These are phyloP conservation scores for Neurospora hispaniola DNA, from an alignment of 495 filamentous ascomycete species.

Conservation along the genomic window DNA sequence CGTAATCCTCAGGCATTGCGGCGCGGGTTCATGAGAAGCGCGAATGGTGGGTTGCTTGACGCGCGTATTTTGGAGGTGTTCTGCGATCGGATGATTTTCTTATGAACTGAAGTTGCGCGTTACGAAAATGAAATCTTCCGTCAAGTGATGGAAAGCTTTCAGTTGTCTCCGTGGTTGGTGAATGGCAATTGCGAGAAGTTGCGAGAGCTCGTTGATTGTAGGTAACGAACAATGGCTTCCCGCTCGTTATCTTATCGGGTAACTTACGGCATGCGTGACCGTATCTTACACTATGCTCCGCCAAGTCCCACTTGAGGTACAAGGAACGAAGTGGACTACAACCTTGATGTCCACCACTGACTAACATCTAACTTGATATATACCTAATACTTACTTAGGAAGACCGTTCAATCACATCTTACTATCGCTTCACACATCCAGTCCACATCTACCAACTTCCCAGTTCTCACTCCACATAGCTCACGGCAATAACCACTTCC, in stretches of 20 bases:
- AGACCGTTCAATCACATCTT: background rate
- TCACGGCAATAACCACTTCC: background rate
- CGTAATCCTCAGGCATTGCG: constrained; percentile 17
- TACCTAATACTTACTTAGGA: background rate
- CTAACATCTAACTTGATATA: background rate
- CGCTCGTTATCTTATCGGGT: background rate
- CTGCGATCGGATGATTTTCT: background rate
- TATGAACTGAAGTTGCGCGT: background rate
- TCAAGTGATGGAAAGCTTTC: background rate
- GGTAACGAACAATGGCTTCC: background rate
- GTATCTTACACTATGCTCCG: background rate
- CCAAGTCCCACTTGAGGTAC: background rate
- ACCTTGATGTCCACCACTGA: background rate
- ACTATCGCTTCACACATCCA: background rate
- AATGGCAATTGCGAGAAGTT: background rate
- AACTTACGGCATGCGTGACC: background rate
- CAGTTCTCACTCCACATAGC: background rate
- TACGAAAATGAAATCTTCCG: background rate
- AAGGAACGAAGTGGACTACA: background rate
- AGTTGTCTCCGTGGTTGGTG: background rate
- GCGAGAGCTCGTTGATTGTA: background rate
- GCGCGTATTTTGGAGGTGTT: background rate
- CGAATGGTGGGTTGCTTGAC: background rate
- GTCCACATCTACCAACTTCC: background rate
- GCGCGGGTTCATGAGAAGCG: background rate